A percentile compares a stretch with the other conserved stretches of the same genome.
Conservation (phyloP, 2,329 filamentous ascomycete species). For the Rhynchosporium graminicola region DNA sequence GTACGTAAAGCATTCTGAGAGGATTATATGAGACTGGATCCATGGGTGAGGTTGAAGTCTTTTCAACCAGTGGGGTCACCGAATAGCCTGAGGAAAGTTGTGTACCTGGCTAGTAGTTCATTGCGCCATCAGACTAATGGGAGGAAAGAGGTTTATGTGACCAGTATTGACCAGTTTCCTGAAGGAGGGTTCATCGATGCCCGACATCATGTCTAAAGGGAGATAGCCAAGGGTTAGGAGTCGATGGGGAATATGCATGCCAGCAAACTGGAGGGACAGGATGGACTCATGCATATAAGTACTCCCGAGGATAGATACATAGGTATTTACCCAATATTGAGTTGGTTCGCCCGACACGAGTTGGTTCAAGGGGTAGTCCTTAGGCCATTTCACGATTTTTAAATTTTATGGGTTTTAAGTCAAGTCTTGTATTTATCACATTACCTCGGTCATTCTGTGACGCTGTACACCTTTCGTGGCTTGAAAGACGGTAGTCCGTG, state of each 20-base stretch:
- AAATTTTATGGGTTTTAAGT: no score
- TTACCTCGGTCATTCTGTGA: no score
- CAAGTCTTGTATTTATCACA: no score
- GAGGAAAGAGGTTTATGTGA: slow-evolving; percentile 43
- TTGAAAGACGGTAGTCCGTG: no score
- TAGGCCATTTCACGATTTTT: no score
- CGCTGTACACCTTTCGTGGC: no score
- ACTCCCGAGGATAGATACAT: no score
- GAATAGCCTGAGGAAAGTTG: slow-evolving; percentile 44
- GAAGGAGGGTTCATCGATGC: slow-evolving; percentile 23
- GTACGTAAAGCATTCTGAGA: slow-evolving; percentile 47
- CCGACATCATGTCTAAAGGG: not conserved
- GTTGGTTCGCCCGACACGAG: no score
- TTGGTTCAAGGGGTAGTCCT: no score
- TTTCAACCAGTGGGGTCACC: slow-evolving; percentile 45
- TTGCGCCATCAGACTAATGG: slow-evolving; percentile 44
- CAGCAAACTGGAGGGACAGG: no score
- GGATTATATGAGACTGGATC: slow-evolving; percentile 46
- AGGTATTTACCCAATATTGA: no score
- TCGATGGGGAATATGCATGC: not conserved
- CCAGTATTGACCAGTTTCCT: slow-evolving; percentile 44
- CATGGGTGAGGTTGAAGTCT: slow-evolving; percentile 46
- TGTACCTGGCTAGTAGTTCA: slow-evolving; percentile 44
- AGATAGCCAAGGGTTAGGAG: not conserved
- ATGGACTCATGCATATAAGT: no score